Base-by-base conservation (phyloP, 768 basidiomycete genomes). In the Xerocomellus amylosporus region DNA sequence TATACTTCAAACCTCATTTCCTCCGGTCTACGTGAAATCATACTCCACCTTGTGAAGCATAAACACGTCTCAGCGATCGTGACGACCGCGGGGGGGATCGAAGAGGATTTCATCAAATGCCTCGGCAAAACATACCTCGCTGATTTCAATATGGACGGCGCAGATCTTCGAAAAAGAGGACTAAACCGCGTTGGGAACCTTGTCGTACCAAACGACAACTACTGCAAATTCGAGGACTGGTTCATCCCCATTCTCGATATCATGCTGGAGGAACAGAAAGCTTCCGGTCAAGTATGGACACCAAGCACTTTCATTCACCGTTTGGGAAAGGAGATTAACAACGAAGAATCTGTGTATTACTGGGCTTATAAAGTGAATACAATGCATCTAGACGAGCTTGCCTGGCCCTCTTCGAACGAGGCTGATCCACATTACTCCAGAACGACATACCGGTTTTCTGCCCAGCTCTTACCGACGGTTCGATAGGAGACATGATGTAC, bases 161-260 rank as follows among this genome's bases (percentile, higher is more conserved):
- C 93, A 6, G 85, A 86, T 53, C 73, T 99, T 52, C 83, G 97
- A 41, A 85, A 78, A 66, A 81, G 83, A 56, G 97, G 97, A n/a
- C 84, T 99, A 81, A 99, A 99, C 64, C 84, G 97, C 34, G 93
- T 98, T 57, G 97, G 97, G 31, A 99, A 99, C 66, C 82, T 99
- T 40, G 75, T 99, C 53, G 85, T 99, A 2, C 97, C 97, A 4
- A 99, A 99, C 67, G 93, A 97, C 64, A 98, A 98, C 68, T 99
- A 99, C 73, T 98, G 97, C 84, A 88, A 90, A 65, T 99, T 98
- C 62, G 97, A 99, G 73, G 96, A 98, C 69, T 99, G 97, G 97
- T 82, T 98, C n/a, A 86, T 84, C 19, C 97, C 97, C 2, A 90
- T 98, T 52, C 81, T 99, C 39, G 88, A 98, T 66, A 66, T 76